These are phyloP conservation scores for Meira miltonrushii DNA, from an alignment of 1,284 basidiomycete species.

Conservation along the genomic window DNA sequence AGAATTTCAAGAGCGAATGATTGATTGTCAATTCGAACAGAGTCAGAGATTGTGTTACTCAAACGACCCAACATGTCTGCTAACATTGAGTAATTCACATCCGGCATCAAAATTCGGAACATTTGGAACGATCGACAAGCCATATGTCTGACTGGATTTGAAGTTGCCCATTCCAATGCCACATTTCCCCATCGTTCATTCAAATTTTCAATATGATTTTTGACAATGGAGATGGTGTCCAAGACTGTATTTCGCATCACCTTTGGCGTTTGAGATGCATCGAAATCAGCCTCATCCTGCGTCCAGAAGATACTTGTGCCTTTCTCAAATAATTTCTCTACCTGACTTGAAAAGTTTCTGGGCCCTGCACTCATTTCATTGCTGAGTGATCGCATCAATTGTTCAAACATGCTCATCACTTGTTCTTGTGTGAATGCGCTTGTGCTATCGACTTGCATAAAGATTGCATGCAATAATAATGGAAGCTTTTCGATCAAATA, in stretches of 20 bases:
- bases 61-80: constrained; percentile 75
- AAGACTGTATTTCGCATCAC: constrained; percentile 65
- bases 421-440: constrained; percentile 66
- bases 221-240: constrained; percentile 66
- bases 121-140: constrained; percentile 85
- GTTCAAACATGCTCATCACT: constrained; percentile 62
- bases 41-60: constrained; percentile 74
- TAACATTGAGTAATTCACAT: constrained; percentile 67
- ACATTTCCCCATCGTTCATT: constrained; percentile 73
- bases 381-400: constrained; percentile 33
- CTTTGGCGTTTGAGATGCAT: constrained; percentile 51
- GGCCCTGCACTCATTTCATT: constrained; percentile 4
- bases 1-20: constrained; percentile 79
- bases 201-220: constrained; percentile 58
- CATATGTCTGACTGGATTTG: constrained; percentile 75
- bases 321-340: constrained; percentile 71
- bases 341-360: constrained; percentile 58
- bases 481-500: constrained; percentile 69
- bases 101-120: constrained; percentile 76
- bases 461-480: constrained; percentile 70
- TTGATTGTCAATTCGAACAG: constrained; percentile 64
- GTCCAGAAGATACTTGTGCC: constrained; percentile 48
- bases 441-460: constrained; percentile 77
- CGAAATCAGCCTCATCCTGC: constrained; percentile 26
- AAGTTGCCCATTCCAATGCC: constrained; percentile 77